These are phyloP conservation scores for Wickerhamiella azymoides DNA, from an alignment of 805 yeast species.

Conservation along the genomic window DNA sequence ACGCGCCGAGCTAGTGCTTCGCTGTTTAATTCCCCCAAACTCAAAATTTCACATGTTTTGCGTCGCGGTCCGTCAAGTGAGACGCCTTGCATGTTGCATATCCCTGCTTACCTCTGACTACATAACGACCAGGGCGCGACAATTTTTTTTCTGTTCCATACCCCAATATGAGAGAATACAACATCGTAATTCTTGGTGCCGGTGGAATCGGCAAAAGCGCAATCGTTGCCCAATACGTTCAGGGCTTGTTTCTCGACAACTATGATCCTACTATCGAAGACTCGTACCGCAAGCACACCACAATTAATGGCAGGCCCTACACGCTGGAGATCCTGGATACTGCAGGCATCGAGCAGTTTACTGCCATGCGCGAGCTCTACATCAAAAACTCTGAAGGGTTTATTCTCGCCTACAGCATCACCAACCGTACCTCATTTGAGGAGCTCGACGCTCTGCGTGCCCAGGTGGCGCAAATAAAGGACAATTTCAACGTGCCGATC, in stretches of 20 bases:
- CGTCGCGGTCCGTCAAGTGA: not conserved
- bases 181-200: constrained; percentile 84
- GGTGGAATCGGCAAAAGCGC: constrained; percentile 98
- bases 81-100: not conserved
- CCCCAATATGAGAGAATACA: constrained; percentile 44
- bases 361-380: constrained; percentile 75
- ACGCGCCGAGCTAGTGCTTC: too few relatives aligned
- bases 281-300: constrained; percentile 78
- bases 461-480: constrained; percentile 75
- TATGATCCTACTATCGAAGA: constrained; percentile 98
- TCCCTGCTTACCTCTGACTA: not conserved
- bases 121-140: not conserved
- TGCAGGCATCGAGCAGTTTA: constrained; percentile 89
- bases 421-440: constrained; percentile 58
- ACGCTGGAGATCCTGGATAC: constrained; percentile 82
- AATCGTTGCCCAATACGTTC: constrained; percentile 81
- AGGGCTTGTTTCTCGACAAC: constrained; percentile 75
- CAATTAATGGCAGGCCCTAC: constrained; percentile 76
- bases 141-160: not conserved
- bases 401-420: constrained; percentile 71
- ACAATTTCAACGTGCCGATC: constrained; percentile 65
- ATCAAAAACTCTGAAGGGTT: constrained; percentile 80
- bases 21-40: not conserved
- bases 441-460: constrained; percentile 69
- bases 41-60: too few relatives aligned